Percentiles rank a stretch among this genome's conserved stretches.
Conservation (phyloP, 768 basidiomycete species). For the Austroboletus festivus region DNA sequence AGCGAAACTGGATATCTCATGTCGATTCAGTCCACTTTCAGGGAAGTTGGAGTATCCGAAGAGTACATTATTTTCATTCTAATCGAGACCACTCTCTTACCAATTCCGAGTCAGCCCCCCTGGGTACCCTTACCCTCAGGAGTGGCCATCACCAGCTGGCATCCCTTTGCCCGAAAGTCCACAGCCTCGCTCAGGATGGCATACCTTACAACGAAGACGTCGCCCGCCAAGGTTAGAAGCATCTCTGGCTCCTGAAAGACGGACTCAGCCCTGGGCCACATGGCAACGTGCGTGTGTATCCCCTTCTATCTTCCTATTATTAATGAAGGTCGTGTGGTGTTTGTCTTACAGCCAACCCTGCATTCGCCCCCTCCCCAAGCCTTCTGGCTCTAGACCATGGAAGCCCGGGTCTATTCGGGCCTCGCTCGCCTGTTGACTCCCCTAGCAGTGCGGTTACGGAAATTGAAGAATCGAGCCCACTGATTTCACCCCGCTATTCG, state of each 20-base stretch:
- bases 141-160: constrained; percentile 38
- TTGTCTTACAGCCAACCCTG: not conserved
- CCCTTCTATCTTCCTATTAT: not conserved
- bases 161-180: constrained; percentile 40
- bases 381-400: not conserved
- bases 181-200: constrained; percentile 55
- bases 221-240: constrained; percentile 33
- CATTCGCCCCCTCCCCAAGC: too few species aligned
- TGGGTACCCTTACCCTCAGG: constrained; percentile 35
- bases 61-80: constrained; percentile 43
- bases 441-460: too few species aligned
- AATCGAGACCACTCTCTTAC: not conserved
- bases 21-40: constrained; percentile 63
- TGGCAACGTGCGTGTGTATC: constrained; percentile 53
- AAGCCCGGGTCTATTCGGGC: not conserved
- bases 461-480: too few species aligned
- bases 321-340: not conserved
- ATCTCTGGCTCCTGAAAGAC: too few species aligned
- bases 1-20: constrained; percentile 75
- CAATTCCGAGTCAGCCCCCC: constrained; percentile 37
- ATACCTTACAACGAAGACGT: constrained; percentile 38
- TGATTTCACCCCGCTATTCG: too few species aligned
- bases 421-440: not conserved
- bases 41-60: constrained; percentile 71
- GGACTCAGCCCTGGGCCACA: constrained; percentile 41